A percentile compares a stretch with the other conserved stretches of the same genome.
Conservation (phyloP, 2,329 filamentous ascomycete genomes). For the Madurella mycetomatis region DNA sequence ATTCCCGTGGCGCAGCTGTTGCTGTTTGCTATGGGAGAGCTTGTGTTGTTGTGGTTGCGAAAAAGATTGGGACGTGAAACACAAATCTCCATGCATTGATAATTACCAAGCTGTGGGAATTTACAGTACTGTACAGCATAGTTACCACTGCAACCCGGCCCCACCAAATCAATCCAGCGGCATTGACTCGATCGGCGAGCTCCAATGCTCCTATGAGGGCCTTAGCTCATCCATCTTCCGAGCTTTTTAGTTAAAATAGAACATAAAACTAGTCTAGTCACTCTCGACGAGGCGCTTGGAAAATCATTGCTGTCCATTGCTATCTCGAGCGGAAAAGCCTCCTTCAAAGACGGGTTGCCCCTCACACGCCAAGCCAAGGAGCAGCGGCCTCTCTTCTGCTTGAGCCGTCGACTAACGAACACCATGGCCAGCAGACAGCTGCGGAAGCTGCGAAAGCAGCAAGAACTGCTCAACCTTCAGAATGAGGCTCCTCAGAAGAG, state of each 20-base stretch:
- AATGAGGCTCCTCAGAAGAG: conserved; percentile 31
- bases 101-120: too few species aligned
- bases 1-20: too few species aligned
- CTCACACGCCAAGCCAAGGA: background rate
- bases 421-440: conserved; percentile 50
- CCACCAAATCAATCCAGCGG: background rate
- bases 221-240: too few species aligned
- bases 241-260: background rate
- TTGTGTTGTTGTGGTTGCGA: too few species aligned
- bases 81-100: too few species aligned
- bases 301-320: too few species aligned
- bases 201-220: background rate
- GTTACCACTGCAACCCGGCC: conserved; percentile 4
- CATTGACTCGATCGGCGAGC: conserved; percentile 7
- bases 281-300: background rate
- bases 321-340: too few species aligned
- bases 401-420: background rate
- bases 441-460: conserved; percentile 49
- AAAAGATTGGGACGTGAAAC: too few species aligned
- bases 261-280: background rate
- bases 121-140: background rate
- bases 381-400: background rate
- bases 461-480: conserved; percentile 38
- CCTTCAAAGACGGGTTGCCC: background rate
- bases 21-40: too few species aligned